Percentiles rank a stretch among this genome's conserved stretches.
These are phyloP conservation scores for Perkinsus marinus DNA, from an alignment of 169 alveolate genomes.

Conservation along the genomic window DNA sequence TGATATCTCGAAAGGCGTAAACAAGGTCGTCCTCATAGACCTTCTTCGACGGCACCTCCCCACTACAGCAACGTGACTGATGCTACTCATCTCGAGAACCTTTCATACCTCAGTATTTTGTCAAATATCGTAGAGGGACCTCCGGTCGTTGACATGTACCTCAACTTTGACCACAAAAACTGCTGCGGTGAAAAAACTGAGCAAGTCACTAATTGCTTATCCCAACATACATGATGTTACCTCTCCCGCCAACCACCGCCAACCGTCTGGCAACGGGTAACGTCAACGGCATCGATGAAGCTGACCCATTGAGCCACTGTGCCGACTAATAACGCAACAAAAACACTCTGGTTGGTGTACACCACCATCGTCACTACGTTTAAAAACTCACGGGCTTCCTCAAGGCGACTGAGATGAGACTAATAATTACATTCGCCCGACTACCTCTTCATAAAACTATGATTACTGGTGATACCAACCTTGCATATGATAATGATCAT, in stretches of 20 bases:
- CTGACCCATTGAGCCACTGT: background rate
- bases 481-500: background rate
- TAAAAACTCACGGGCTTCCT: background rate
- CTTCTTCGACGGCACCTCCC: constrained; percentile 34
- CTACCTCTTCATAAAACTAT: background rate
- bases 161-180: background rate
- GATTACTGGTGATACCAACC: background rate
- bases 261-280: background rate
- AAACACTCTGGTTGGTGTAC: background rate
- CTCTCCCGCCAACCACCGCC: background rate
- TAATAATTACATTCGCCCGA: background rate
- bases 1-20: constrained; percentile 39
- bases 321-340: background rate
- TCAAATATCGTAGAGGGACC: constrained; percentile 33
- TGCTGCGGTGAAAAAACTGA: background rate
- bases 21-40: constrained; percentile 40
- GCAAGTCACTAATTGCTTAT: background rate
- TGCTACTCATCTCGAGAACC: background rate
- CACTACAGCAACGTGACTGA: background rate
- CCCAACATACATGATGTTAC: background rate
- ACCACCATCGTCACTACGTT: background rate
- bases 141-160: background rate
- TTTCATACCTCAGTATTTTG: constrained; percentile 24
- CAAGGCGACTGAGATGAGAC: background rate
- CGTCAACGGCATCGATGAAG: background rate